Evolutionary conservation across 495 filamentous ascomycete species (phyloP).

Genomic region (Glarea lozoyensis): DNA sequence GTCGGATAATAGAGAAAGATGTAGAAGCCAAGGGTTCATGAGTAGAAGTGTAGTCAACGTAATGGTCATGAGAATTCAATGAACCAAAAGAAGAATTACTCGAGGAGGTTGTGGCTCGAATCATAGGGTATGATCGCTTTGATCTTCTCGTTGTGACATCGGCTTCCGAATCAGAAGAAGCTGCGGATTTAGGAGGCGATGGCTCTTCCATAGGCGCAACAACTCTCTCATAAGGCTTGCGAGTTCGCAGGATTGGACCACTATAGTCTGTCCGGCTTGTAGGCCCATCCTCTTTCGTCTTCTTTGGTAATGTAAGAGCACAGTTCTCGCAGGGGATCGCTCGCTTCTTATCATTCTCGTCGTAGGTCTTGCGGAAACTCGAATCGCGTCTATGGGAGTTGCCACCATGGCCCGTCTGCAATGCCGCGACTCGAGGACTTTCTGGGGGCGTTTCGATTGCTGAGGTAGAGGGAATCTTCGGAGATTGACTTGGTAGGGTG

Average conservation of each 20-base stretch:
- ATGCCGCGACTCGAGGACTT: slow-evolving; percentile 38
- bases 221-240: slow-evolving; percentile 18
- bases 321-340: slow-evolving; percentile 52
- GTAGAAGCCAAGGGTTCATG: slow-evolving; percentile 65
- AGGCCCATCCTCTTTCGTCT: slow-evolving; percentile 26
- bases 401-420: slow-evolving; percentile 19
- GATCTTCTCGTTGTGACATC: slow-evolving; percentile 9
- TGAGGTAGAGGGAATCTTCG: not conserved
- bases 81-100: slow-evolving; percentile 32
- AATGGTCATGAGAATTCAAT: slow-evolving; percentile 57
- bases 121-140: slow-evolving; percentile 4
- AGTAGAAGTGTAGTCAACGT: slow-evolving; percentile 77
- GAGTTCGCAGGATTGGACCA: slow-evolving; percentile 20
- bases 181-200: slow-evolving; percentile 17
- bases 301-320: slow-evolving; percentile 49
- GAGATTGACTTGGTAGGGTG: not conserved
- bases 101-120: slow-evolving; percentile 13
- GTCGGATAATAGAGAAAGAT: slow-evolving; percentile 77
- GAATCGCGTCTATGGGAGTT: slow-evolving; percentile 34
- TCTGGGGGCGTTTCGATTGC: slow-evolving; percentile 50
- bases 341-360: slow-evolving; percentile 44
- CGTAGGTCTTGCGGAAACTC: slow-evolving; percentile 43
- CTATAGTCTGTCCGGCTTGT: slow-evolving; percentile 11
- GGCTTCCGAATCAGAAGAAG: slow-evolving; percentile 18
- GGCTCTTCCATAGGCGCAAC: slow-evolving; percentile 5